Conservation (phyloP, 805 yeast genomes). For the Wickerhamomyces sydowiorum region DNA sequence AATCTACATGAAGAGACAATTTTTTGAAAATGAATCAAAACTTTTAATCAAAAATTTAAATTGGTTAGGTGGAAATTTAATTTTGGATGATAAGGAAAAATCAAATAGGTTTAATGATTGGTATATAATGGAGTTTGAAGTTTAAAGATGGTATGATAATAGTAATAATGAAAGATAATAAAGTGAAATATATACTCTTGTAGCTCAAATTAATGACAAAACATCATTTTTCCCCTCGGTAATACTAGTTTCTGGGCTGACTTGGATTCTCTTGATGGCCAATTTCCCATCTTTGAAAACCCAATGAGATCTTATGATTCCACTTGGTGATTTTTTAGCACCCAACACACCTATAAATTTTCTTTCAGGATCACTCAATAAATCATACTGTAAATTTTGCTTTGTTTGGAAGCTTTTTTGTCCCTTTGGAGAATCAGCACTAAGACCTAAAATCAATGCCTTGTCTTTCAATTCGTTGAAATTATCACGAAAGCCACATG, state of each 20-base stretch:
- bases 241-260: conserved; percentile 53
- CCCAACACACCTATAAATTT: conserved; percentile 70
- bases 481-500: conserved; percentile 76
- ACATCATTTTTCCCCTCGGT: conserved; percentile 55
- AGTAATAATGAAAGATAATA: neutral
- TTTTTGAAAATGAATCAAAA: conserved; percentile 20
- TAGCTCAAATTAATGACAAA: conserved; percentile 37
- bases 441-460: conserved; percentile 69
- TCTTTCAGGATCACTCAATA: conserved; percentile 72
- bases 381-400: conserved; percentile 65
- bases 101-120: conserved; percentile 20
- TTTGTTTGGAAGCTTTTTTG: conserved; percentile 73
- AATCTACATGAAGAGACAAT: conserved; percentile 15
- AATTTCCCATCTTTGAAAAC: conserved; percentile 75
- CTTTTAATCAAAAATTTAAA: conserved; percentile 19
- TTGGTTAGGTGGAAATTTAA: conserved; percentile 22
- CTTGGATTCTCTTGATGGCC: conserved; percentile 30
- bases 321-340: conserved; percentile 73
- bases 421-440: conserved; percentile 75
- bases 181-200: neutral
- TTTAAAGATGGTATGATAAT: conserved; percentile 4
- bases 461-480: conserved; percentile 46
- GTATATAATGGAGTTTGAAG: conserved; percentile 24
- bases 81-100: conserved; percentile 14
- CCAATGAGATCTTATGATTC: conserved; percentile 89